These are phyloP conservation scores for Davidsoniella neocaledoniae DNA, from an alignment of 2,329 filamentous ascomycete species.

Conservation along the genomic window DNA sequence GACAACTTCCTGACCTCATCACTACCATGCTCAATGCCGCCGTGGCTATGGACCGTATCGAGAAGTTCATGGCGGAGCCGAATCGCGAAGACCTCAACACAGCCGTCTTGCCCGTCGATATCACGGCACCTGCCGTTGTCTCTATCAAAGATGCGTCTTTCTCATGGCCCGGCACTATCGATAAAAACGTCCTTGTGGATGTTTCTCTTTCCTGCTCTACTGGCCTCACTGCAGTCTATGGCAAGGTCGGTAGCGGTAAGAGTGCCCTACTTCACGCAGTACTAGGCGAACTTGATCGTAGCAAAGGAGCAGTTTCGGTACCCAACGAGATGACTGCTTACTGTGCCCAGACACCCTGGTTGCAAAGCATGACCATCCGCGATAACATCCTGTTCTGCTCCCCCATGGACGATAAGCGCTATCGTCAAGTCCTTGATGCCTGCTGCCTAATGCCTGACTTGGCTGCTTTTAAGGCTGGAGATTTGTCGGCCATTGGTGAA, in stretches of 20 bases:
- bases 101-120: conserved; percentile 18
- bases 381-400: conserved; percentile 50
- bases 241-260: conserved; percentile 45
- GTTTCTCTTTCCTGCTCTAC: conserved; percentile 29
- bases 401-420: conserved; percentile 35
- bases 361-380: conserved; percentile 47
- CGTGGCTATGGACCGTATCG: conserved; percentile 68
- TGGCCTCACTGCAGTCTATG: conserved; percentile 39
- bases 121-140: conserved; percentile 21
- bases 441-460: conserved; percentile 42
- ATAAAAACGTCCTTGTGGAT: conserved; percentile 31
- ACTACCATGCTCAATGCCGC: conserved; percentile 64
- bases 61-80: conserved; percentile 73
- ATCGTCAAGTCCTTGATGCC: conserved; percentile 42
- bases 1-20: conserved; percentile 58
- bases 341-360: conserved; percentile 45
- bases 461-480: conserved; percentile 36
- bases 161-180: conserved; percentile 53
- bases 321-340: conserved; percentile 36
- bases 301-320: conserved; percentile 29
- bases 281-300: conserved; percentile 50
- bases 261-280: conserved; percentile 42
- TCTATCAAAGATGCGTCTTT: conserved; percentile 52
- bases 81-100: conserved; percentile 43
- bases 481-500: conserved; percentile 43